phyloP scores from a whole-genome alignment of 768 basidiomycete species.

The Trametes cinnabarina region DNA sequence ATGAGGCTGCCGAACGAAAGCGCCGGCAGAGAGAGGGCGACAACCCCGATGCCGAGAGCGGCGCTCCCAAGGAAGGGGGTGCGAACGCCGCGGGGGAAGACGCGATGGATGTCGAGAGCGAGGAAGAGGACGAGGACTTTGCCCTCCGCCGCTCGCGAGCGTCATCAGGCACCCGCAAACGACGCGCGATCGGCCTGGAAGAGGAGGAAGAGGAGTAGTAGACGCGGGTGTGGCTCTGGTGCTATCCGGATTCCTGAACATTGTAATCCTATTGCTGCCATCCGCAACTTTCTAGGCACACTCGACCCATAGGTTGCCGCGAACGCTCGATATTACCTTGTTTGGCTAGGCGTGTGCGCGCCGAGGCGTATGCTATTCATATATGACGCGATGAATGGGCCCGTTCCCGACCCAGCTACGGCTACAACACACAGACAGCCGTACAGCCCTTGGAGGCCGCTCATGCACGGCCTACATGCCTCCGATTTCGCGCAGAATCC shows the following conservation, averaged over 20 bases:
- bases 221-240: not conserved
- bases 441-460: not conserved
- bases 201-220: slow-evolving; percentile 67
- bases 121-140: slow-evolving; percentile 71
- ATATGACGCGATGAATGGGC: too few species aligned
- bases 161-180: slow-evolving; percentile 48
- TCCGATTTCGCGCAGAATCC: slow-evolving; percentile 45
- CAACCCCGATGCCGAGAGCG: slow-evolving; percentile 32
- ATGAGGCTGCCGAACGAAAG: slow-evolving; percentile 53
- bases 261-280: not conserved
- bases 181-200: slow-evolving; percentile 53
- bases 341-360: too few species aligned
- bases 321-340: too few species aligned
- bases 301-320: too few species aligned
- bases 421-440: too few species aligned
- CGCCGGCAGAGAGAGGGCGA: slow-evolving; percentile 33
- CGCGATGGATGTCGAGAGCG: slow-evolving; percentile 75
- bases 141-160: slow-evolving; percentile 57
- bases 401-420: too few species aligned
- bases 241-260: not conserved
- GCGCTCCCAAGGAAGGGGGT: slow-evolving; percentile 20
- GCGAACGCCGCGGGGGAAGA: slow-evolving; percentile 39
- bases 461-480: slow-evolving; percentile 10
- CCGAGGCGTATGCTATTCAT: not conserved
- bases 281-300: not conserved